Evolutionary conservation across 331 rosid genomes (phyloP).

Genomic region (Quercus tomentella): DNA sequence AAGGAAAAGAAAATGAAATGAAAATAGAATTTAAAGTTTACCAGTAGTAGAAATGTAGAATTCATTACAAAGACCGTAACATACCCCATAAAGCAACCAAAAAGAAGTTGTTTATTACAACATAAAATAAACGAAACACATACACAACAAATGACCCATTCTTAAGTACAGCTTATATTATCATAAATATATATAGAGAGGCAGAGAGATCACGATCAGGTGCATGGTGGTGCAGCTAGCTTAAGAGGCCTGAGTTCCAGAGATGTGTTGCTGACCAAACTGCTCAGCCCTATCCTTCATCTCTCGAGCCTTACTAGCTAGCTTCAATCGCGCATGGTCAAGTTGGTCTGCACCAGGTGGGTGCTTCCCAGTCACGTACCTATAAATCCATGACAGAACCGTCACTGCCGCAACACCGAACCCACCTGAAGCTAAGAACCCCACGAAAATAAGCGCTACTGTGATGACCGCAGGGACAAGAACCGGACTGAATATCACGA

Average conservation of each 20-base stretch:
- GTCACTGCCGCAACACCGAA: conserved; percentile 58
- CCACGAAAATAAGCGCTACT: conserved; percentile 30
- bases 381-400: conserved; percentile 57
- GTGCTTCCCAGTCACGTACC: conserved; percentile 45
- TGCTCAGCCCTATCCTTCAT: conserved; percentile 48
- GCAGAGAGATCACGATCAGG: not conserved
- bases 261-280: conserved; percentile 41
- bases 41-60: not conserved
- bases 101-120: not conserved
- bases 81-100: not conserved
- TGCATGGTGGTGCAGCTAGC: conserved; percentile 5
- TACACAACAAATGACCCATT: not conserved
- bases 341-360: conserved; percentile 49
- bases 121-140: not conserved
- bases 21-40: not conserved
- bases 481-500: conserved; percentile 69
- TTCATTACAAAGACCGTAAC: not conserved
- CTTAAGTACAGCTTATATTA: not conserved
- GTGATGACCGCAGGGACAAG: conserved; percentile 53
- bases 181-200: too few species aligned
- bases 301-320: conserved; percentile 55
- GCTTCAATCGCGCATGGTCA: conserved; percentile 40
- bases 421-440: conserved; percentile 59
- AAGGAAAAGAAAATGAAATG: not conserved
- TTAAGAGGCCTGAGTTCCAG: conserved; percentile 20